These are phyloP conservation scores for Petunia axillaris DNA, from an alignment of 257 asterid species.

Conservation along the genomic window DNA sequence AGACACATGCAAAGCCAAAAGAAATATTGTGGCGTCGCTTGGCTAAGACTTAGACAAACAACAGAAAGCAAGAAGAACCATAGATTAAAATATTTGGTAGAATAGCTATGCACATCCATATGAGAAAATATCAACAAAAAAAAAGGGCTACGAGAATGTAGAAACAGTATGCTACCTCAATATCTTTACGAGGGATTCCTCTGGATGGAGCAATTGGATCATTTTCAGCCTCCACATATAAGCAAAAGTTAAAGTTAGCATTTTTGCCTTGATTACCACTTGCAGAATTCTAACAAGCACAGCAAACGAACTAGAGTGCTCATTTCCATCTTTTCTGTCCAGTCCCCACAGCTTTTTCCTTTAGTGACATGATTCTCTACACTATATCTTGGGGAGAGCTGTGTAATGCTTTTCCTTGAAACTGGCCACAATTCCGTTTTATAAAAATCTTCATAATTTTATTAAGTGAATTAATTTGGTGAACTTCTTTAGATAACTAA, in stretches of 20 bases:
- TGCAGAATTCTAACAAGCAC: neutral
- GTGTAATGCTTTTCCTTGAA: neutral
- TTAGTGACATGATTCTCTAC: constrained; percentile 7
- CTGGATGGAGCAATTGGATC: constrained; percentile 97
- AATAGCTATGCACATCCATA: constrained; percentile 12
- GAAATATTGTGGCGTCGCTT: neutral
- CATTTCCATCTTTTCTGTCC: neutral
- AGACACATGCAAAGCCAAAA: neutral
- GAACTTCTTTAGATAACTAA: neutral
- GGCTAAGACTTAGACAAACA: neutral
- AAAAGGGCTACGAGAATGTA: neutral
- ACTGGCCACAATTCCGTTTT: neutral
- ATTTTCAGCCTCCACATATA: constrained; percentile 80
- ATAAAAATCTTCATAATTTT: constrained; percentile 4
- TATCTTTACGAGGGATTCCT: constrained; percentile 90
- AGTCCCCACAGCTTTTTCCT: neutral
- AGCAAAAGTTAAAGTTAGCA: neutral
- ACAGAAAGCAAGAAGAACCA: constrained; percentile 4
- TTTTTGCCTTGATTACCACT: constrained; percentile 8
- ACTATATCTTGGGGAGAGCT: neutral
- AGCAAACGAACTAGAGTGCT: neutral
- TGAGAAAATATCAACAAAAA: constrained; percentile 22
- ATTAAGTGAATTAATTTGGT: neutral
- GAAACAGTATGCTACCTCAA: constrained; percentile 48
- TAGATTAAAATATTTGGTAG: neutral